Conservation (phyloP, 768 basidiomycete species). For the Tricholoma matsutake region DNA sequence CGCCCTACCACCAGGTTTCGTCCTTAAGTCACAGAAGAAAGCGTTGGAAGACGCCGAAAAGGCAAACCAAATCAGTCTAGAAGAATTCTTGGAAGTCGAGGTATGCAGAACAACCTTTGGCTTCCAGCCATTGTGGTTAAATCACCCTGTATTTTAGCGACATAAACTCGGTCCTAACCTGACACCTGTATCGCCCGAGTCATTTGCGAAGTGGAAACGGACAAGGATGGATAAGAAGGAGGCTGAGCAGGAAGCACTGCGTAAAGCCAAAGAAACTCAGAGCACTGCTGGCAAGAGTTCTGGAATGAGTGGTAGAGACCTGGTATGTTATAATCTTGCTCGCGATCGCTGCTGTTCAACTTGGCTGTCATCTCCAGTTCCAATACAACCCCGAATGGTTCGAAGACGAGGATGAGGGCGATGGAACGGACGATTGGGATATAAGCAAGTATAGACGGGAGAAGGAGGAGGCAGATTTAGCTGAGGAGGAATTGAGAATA, state of each 20-base stretch:
- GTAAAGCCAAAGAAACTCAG: constrained; percentile 80
- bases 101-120: constrained; percentile 37
- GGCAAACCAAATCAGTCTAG: constrained; percentile 83
- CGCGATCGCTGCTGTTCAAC: constrained; percentile 4
- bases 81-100: constrained; percentile 98
- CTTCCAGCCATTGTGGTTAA: not conserved
- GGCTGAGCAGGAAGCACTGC: constrained; percentile 78
- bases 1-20: constrained; percentile 93
- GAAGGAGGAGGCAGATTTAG: constrained; percentile 58
- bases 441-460: constrained; percentile 57
- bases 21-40: constrained; percentile 92
- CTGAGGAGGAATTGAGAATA: constrained; percentile 51
- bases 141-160: constrained; percentile 46
- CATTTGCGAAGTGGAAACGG: constrained; percentile 94
- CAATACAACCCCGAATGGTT: constrained; percentile 97
- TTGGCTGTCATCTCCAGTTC: constrained; percentile 52
- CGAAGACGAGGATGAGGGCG: constrained; percentile 65
- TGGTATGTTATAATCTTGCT: constrained; percentile 49
- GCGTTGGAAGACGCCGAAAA: constrained; percentile 89
- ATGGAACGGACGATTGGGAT: constrained; percentile 55
- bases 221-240: constrained; percentile 93
- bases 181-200: constrained; percentile 90
- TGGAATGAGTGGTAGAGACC: constrained; percentile 94
- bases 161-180: constrained; percentile 90
- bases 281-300: constrained; percentile 83